Evolutionary conservation across 495 filamentous ascomycete species (phyloP), one percentile per base, ranked within the genome.

Genomic region (Aspergillus steynii): DNA sequence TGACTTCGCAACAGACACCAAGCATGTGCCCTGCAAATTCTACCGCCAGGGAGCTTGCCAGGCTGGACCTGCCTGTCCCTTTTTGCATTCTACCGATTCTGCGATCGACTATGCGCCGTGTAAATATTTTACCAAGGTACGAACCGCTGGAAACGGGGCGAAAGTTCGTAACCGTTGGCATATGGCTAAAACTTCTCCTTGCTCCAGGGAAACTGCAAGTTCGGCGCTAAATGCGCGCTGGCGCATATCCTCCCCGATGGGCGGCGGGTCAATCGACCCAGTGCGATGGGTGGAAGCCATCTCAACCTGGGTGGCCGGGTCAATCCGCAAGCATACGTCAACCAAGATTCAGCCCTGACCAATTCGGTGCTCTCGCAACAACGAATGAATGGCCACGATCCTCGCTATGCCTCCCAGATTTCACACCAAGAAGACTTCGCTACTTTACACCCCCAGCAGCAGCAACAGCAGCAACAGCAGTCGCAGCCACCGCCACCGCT

Each of bases 21-120:
- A 92, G 54, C 95, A 98, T 79, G 95, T 99, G 46, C 95, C 95
- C 20, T 99, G 95, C 89, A 98, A 98, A 80, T 99, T 99, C 87
- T 99, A 92, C 77, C 87, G 92, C 51, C 90, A 96, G 77, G 95
- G 95, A 70, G 88, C 90, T 68, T 99, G 95, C 76, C 94, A 97
- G 83, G 95, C 95, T 52, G 95, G 95, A 64, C 89, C 89, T 70
- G 91, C 93, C 50, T 99, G 95, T 78, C 95, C 95, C 46, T 99
- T 98, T 78, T 89, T 92, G 61, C 95, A 99, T 77, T 93, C 93
- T 50, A 85, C 90, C 61, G 88, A 94, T 72, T 77, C 87, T 26
- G 82, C 91, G 27, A 82, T 86, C 31, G 92, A 96, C 61, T 91
- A 88, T 61, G 88, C 93, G 50, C 88, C 89, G 28, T 99, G 95